These are phyloP conservation scores for Ophiostoma sp. DNA, from an alignment of 2,329 filamentous ascomycete species.

Conservation along the genomic window DNA sequence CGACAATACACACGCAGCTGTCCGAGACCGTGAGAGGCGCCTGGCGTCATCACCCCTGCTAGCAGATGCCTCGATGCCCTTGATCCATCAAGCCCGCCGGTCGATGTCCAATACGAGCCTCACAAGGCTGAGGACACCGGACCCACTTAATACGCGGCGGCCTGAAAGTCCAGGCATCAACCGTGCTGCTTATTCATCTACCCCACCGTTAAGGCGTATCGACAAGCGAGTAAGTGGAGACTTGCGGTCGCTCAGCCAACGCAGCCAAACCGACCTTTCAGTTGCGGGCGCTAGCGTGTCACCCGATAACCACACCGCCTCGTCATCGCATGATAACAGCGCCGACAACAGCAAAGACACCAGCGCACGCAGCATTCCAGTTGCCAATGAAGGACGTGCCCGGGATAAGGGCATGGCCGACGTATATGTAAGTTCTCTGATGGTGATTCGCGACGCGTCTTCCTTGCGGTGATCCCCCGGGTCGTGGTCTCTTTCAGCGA, in stretches of 20 bases:
- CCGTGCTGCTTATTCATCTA: constrained; percentile 42
- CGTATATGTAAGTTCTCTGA: constrained; percentile 71
- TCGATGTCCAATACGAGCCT: constrained; percentile 51
- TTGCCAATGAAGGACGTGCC: constrained; percentile 81
- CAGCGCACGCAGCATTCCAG: constrained; percentile 49
- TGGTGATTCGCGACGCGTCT: constrained; percentile 6
- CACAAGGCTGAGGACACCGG: constrained; percentile 47
- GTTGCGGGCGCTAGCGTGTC: constrained; percentile 15
- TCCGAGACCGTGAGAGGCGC: constrained; percentile 17
- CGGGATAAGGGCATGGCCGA: constrained; percentile 83
- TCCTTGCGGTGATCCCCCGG: neutral
- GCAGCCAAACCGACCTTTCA: constrained; percentile 25
- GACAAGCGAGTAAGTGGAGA: constrained; percentile 68
- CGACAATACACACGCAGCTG: constrained; percentile 20
- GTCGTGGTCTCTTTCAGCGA: neutral
- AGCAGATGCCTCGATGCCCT: neutral
- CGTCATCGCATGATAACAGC: constrained; percentile 23
- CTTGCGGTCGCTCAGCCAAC: constrained; percentile 63
- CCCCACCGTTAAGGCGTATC: constrained; percentile 65
- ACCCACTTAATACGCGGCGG: constrained; percentile 51
- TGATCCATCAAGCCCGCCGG: constrained; percentile 29
- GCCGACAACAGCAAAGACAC: constrained; percentile 20
- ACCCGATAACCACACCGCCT: constrained; percentile 26
- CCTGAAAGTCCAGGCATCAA: constrained; percentile 59
- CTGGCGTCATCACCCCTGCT: constrained; percentile 20